These are phyloP conservation scores for Penicillium desertorum DNA, from an alignment of 495 filamentous ascomycete species.

Conservation along the genomic window DNA sequence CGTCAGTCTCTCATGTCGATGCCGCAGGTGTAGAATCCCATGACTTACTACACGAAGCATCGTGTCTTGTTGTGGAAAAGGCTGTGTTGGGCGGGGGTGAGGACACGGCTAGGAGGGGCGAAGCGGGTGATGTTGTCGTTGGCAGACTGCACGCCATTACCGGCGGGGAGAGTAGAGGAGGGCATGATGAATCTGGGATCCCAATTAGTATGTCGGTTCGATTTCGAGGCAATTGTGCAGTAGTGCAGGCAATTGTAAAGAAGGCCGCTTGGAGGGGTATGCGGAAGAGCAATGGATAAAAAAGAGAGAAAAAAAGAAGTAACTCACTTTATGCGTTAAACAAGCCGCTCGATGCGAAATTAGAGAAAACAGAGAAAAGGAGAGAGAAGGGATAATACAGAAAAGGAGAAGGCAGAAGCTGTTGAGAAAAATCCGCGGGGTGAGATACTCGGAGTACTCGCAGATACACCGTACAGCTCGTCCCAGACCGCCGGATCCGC, in stretches of 20 bases:
- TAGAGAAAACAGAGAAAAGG: conserved; percentile 12
- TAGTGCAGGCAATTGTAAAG: conserved; percentile 2
- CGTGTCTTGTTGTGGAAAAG: conserved; percentile 98
- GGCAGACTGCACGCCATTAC: conserved; percentile 58
- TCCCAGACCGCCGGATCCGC: conserved; percentile 17
- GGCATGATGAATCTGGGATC: conserved; percentile 46
- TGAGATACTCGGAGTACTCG: conserved; percentile 27
- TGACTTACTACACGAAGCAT: conserved; percentile 94
- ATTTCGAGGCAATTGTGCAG: conserved; percentile 7
- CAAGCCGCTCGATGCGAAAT: conserved; percentile 12
- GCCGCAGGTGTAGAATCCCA: not conserved
- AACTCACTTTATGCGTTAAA: conserved; percentile 12
- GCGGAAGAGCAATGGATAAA: conserved; percentile 4
- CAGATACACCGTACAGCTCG: conserved; percentile 38
- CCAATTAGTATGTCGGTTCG: conserved; percentile 15
- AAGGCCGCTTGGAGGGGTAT: conserved; percentile 1
- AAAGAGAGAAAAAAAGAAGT: not conserved
- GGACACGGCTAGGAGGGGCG: conserved; percentile 83
- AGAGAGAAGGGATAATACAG: conserved; percentile 23
- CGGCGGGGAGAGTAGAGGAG: conserved; percentile 41
- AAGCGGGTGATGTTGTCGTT: conserved; percentile 99
- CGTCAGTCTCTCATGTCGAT: conserved; percentile 5
- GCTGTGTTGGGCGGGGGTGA: conserved; percentile 83
- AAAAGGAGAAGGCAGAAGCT: conserved; percentile 22
- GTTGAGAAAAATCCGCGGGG: conserved; percentile 33